Evolutionary conservation across 1,284 basidiomycete genomes (phyloP).

Genomic region (Heterobasidion occidentale): DNA sequence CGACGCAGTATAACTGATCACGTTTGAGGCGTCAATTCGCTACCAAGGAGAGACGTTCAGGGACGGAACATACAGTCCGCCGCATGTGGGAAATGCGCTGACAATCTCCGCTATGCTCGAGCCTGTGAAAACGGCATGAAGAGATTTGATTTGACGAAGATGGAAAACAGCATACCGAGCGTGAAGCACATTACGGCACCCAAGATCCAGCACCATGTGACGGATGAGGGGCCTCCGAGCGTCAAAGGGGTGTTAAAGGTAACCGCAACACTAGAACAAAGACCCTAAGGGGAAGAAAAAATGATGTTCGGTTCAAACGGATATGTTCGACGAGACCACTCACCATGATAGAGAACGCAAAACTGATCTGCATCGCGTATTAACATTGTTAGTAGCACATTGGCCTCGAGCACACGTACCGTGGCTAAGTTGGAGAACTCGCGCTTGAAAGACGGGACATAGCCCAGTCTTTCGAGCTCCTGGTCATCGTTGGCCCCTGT

Average conservation of each 20-base stretch:
- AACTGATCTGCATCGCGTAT: slow-evolving; percentile 45
- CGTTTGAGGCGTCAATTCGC: neutral
- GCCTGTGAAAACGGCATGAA: slow-evolving; percentile 23
- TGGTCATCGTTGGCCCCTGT: slow-evolving; percentile 45
- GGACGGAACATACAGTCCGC: slow-evolving; percentile 52
- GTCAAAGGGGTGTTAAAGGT: slow-evolving; percentile 77
- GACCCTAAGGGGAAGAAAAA: slow-evolving; percentile 32
- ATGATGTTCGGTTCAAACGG: neutral
- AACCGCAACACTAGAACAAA: slow-evolving; percentile 74
- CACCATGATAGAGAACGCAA: slow-evolving; percentile 74
- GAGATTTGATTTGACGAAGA: neutral
- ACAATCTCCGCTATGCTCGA: slow-evolving; percentile 75
- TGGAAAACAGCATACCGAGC: slow-evolving; percentile 31
- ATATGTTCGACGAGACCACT: slow-evolving; percentile 4
- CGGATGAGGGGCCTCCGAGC: slow-evolving; percentile 74
- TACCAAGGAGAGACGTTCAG: neutral
- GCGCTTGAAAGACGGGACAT: slow-evolving; percentile 71
- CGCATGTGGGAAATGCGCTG: slow-evolving; percentile 77
- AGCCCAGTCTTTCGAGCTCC: slow-evolving; percentile 61
- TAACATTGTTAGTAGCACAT: neutral
- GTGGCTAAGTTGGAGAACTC: slow-evolving; percentile 79
- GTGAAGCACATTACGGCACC: slow-evolving; percentile 75
- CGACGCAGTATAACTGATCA: slow-evolving; percentile 61
- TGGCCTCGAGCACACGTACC: slow-evolving; percentile 23
- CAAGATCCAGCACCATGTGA: slow-evolving; percentile 78